phyloP scores from a whole-genome alignment of 345 rosid species.

The Populus nigra region DNA sequence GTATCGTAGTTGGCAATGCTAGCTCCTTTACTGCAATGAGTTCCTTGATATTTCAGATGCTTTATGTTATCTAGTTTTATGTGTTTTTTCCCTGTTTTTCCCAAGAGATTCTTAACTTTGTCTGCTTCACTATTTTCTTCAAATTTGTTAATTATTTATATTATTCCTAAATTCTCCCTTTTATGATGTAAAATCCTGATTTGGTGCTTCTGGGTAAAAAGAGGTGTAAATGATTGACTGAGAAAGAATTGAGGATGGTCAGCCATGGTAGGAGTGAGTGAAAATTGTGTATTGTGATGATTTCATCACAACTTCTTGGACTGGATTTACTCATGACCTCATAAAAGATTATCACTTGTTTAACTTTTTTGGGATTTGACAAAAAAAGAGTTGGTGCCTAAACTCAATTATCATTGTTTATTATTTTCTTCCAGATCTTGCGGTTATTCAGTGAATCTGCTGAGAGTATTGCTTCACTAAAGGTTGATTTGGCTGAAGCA shows the following conservation, averaged over 20 bases:
- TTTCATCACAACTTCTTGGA: background rate
- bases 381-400: conserved; percentile 7
- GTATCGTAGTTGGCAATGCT: too few relatives aligned
- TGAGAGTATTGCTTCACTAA: conserved; percentile 61
- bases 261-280: background rate
- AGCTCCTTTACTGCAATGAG: background rate
- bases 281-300: background rate
- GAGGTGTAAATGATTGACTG: background rate
- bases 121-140: background rate
- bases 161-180: background rate
- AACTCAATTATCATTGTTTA: background rate
- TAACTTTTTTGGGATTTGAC: background rate
- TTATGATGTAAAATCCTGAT: background rate
- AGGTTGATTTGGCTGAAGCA: conserved; percentile 88
- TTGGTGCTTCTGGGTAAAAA: background rate
- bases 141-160: background rate
- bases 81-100: background rate
- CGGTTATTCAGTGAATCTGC: conserved; percentile 94
- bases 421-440: conserved; percentile 62
- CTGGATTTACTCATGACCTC: background rate
- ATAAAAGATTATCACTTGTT: background rate
- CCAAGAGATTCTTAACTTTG: background rate
- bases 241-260: background rate
- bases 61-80: background rate
- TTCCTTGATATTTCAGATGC: background rate